Conservation (phyloP, 179 eudicot genomes). For the Amaranthus tricolor region DNA sequence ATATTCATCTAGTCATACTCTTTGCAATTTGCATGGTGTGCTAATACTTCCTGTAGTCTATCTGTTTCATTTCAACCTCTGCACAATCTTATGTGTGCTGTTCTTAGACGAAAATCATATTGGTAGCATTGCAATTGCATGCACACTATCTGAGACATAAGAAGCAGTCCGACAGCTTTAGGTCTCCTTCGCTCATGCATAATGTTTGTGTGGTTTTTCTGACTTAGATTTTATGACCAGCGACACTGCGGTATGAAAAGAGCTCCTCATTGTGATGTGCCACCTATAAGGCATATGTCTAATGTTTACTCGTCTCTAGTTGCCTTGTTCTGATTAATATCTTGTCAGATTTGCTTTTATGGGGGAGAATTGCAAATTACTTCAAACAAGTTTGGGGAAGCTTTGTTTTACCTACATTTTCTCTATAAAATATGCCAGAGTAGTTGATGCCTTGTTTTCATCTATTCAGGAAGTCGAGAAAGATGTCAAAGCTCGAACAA, state of each 20-base stretch:
- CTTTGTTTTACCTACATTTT: background rate
- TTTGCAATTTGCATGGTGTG: background rate
- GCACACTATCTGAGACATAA: background rate
- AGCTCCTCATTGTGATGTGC: background rate
- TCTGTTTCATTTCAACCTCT: background rate
- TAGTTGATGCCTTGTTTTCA: background rate
- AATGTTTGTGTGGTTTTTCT: background rate
- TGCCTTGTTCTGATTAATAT: no score
- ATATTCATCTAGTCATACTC: background rate
- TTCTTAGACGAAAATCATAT: background rate
- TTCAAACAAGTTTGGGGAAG: no score
- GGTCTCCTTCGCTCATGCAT: background rate
- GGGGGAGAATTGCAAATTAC: no score
- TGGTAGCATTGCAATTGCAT: background rate
- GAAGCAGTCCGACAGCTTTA: background rate
- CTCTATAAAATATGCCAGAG: background rate
- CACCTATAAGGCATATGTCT: background rate
- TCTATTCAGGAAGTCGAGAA: conserved; percentile 84
- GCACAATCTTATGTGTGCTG: background rate
- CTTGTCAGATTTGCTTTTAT: no score
- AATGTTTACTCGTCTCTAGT: no score
- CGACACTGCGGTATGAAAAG: background rate
- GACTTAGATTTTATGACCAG: background rate
- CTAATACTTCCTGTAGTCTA: background rate
- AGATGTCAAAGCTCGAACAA: conserved; percentile 89